These are phyloP conservation scores for Dipteronia sinensis DNA, from an alignment of 345 rosid species.

Conservation along the genomic window DNA sequence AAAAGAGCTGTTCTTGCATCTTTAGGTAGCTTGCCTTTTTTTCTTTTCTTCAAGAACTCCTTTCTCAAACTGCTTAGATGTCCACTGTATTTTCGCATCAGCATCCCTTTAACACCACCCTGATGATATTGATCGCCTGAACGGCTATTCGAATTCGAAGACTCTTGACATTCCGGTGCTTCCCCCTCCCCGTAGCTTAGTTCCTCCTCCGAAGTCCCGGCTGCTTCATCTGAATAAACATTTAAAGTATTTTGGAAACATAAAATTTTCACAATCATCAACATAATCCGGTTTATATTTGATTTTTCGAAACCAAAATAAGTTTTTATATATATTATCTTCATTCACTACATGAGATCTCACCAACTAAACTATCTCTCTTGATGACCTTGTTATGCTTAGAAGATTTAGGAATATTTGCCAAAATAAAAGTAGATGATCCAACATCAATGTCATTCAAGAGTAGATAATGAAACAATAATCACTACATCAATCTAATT, in stretches of 20 bases:
- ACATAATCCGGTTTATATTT: background rate
- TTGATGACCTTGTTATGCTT: too few species aligned
- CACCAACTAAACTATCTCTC: too few species aligned
- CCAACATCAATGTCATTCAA: too few species aligned
- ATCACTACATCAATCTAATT: background rate
- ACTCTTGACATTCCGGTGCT: conserved; percentile 35
- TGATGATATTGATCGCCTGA: background rate
- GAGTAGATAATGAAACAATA: background rate
- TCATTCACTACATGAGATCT: too few species aligned
- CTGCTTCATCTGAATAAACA: conserved; percentile 43
- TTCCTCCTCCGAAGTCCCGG: conserved; percentile 50
- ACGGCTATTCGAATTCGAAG: background rate
- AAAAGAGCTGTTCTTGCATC: conserved; percentile 50
- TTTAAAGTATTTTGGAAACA: background rate
- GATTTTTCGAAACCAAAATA: too few species aligned
- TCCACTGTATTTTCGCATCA: conserved; percentile 59
- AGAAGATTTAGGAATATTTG: too few species aligned
- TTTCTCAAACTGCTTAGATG: conserved; percentile 55
- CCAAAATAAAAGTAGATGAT: too few species aligned
- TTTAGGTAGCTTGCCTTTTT: conserved; percentile 66
- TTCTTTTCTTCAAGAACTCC: conserved; percentile 64
- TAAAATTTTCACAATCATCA: background rate
- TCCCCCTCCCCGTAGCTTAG: conserved; percentile 47
- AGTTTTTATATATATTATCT: too few species aligned
- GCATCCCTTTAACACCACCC: conserved; percentile 46